These are phyloP conservation scores for Noccaea caerulescens DNA, from an alignment of 345 rosid genomes.

Conservation along the genomic window DNA sequence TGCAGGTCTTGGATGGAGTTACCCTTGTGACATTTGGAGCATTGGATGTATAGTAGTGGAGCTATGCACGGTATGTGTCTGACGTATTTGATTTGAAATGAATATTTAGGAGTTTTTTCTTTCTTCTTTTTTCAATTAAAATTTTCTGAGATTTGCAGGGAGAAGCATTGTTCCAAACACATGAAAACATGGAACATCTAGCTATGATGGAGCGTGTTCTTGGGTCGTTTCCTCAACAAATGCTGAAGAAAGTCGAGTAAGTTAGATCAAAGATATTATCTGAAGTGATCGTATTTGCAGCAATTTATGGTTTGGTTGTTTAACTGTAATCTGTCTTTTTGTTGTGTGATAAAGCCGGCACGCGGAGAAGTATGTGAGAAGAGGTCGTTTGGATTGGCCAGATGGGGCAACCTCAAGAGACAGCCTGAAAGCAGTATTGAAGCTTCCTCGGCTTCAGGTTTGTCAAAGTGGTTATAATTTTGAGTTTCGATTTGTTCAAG, in stretches of 20 bases:
- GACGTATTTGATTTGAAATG: neutral
- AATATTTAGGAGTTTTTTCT: neutral
- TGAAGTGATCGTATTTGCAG: neutral
- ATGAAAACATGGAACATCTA: conserved; percentile 88
- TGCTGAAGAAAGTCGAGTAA: conserved; percentile 80
- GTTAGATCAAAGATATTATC: conserved; percentile 31
- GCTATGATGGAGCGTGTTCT: conserved; percentile 95
- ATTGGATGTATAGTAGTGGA: conserved; percentile 84
- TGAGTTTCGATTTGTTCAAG: conserved; percentile 1
- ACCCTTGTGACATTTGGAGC: conserved; percentile 93
- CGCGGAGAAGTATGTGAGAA: conserved; percentile 77
- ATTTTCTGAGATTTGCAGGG: conserved; percentile 61
- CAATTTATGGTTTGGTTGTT: neutral
- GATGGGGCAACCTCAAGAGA: conserved; percentile 85
- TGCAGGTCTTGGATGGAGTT: conserved; percentile 89
- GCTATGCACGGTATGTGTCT: conserved; percentile 71
- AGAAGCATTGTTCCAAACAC: conserved; percentile 92
- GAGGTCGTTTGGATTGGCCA: conserved; percentile 90
- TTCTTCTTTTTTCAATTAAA: too few species aligned
- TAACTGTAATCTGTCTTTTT: conserved; percentile 16
- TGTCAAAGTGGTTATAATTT: conserved; percentile 1
- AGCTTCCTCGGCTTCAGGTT: conserved; percentile 86
- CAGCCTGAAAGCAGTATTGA: conserved; percentile 73
- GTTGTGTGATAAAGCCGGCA: conserved; percentile 58
- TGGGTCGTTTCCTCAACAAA: conserved; percentile 71